phyloP scores from a whole-genome alignment of 345 rosid species.

The Hypericum perforatum region DNA sequence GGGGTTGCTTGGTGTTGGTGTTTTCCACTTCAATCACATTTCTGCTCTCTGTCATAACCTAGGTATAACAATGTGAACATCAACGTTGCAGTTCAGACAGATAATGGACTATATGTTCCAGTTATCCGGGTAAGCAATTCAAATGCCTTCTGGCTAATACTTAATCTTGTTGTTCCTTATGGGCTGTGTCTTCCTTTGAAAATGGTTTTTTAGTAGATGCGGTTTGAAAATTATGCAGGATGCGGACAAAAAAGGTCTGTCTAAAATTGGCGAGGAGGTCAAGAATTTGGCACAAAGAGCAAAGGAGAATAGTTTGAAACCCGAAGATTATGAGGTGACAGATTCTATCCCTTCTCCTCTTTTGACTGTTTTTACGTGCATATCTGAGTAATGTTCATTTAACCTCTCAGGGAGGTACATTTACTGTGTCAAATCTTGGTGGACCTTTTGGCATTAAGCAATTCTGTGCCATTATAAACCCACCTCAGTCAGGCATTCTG shows the following conservation, averaged over 20 bases:
- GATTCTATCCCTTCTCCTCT: neutral
- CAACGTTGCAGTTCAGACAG: conserved; percentile 94
- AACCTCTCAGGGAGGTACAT: conserved; percentile 79
- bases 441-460: conserved; percentile 97
- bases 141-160: neutral
- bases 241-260: conserved; percentile 92
- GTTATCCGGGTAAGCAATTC: conserved; percentile 63
- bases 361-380: neutral
- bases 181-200: neutral
- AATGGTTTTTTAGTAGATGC: neutral
- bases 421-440: conserved; percentile 90
- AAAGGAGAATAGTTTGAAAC: conserved; percentile 76
- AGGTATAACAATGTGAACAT: conserved; percentile 84
- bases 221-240: conserved; percentile 38
- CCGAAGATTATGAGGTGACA: conserved; percentile 87
- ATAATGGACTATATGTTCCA: conserved; percentile 89
- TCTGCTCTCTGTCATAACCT: conserved; percentile 10
- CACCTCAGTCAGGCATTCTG: conserved; percentile 92
- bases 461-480: conserved; percentile 88
- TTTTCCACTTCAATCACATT: neutral
- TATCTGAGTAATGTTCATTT: neutral
- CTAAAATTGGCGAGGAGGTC: conserved; percentile 71
- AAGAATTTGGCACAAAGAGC: conserved; percentile 83
- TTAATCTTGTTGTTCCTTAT: neutral
- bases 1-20: too few species aligned